Evolutionary conservation across 441 rosid species (phyloP), one percentile per base, ranked within the genome.

Genomic region (Arabidopsis lyrata): DNA sequence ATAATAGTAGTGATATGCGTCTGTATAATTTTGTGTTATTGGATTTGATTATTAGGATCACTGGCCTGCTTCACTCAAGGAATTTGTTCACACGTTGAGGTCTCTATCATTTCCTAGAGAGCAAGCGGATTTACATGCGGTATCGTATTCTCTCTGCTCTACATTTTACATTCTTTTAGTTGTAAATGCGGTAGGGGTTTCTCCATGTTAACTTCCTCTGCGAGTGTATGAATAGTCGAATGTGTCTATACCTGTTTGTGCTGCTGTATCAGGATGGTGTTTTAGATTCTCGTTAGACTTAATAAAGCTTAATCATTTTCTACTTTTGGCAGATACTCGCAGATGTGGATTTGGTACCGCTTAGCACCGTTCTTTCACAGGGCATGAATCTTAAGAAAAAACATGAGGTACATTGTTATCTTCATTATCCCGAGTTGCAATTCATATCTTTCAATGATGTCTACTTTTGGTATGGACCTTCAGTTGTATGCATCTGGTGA

Each of bases 381-480:
- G 98, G 97, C 63, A 90, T 94, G 98, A 94, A 85, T 84, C 35
- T 77, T 65, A 91, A 94, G 93, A 91, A 94, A 77, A 87, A 85
- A 65, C 98, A 94, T 66, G 98, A 94, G 83, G 97, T 93, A 74
- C 70, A 29, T 73, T 14, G 22, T 59, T 61, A 29, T 66, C n/a
- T 54, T 59, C 32, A 22, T 36, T 68, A 49, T 34, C 68, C 47
- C 3, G 24, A 60, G 48, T 20, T 48, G 27, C 22, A 29, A 15
- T 22, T 38, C 16, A 12, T 62, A n/a, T 48, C 75, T 73, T 62
- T 72, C 49, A 47, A 0, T 47, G 9, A 31, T 73, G 22, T 59
- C 53, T 72, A 15, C 52, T 65, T 58, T 50, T 42, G 5, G 31
- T 50, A 12, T n/a, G 29, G 39, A 20, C 31, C 6, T 59, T 10